Conservation (phyloP, 345 rosid species). For the Populus ilicifolia region DNA sequence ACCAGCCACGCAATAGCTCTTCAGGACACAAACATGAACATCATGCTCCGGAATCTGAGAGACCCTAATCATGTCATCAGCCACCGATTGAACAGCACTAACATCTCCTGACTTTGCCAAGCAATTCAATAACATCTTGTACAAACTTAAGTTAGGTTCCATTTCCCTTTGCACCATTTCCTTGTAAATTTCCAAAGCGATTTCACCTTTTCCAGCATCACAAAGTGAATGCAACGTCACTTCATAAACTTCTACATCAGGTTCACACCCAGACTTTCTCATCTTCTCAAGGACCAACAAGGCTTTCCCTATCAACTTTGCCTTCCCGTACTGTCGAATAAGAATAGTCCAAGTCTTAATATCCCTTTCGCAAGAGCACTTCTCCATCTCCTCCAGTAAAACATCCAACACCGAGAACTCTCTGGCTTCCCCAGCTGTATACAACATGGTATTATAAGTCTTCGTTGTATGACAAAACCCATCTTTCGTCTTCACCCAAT, state of each 20-base stretch:
- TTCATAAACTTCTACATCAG: slow-evolving; percentile 47
- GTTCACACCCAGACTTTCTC: slow-evolving; percentile 51
- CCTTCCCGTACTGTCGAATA: slow-evolving; percentile 55
- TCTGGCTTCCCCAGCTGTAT: slow-evolving; percentile 56
- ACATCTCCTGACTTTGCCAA: slow-evolving; percentile 44
- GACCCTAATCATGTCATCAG: slow-evolving; percentile 55
- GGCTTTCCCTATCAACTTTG: slow-evolving; percentile 58
- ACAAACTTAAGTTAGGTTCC: slow-evolving; percentile 43
- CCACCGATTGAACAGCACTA: slow-evolving; percentile 46
- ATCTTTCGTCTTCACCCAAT: slow-evolving; percentile 57
- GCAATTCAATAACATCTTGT: slow-evolving; percentile 51
- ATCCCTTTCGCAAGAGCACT: slow-evolving; percentile 44
- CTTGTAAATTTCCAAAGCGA: slow-evolving; percentile 63
- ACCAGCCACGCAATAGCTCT: slow-evolving; percentile 64
- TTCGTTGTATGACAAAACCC: slow-evolving; percentile 44
- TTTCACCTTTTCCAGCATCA: slow-evolving; percentile 50
- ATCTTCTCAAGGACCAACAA: slow-evolving; percentile 56
- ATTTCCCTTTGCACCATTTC: slow-evolving; percentile 64
- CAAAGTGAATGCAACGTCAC: slow-evolving; percentile 51
- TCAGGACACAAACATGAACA: slow-evolving; percentile 49
- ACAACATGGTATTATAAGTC: slow-evolving; percentile 57
- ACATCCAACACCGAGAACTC: slow-evolving; percentile 45
- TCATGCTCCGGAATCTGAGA: slow-evolving; percentile 48
- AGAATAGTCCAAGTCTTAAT: slow-evolving; percentile 71
- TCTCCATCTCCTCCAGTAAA: slow-evolving; percentile 65